A percentile compares a stretch with the other conserved stretches of the same genome.
These are phyloP conservation scores for Allium cepa DNA, from an alignment of 106 monocot species.

Conservation along the genomic window DNA sequence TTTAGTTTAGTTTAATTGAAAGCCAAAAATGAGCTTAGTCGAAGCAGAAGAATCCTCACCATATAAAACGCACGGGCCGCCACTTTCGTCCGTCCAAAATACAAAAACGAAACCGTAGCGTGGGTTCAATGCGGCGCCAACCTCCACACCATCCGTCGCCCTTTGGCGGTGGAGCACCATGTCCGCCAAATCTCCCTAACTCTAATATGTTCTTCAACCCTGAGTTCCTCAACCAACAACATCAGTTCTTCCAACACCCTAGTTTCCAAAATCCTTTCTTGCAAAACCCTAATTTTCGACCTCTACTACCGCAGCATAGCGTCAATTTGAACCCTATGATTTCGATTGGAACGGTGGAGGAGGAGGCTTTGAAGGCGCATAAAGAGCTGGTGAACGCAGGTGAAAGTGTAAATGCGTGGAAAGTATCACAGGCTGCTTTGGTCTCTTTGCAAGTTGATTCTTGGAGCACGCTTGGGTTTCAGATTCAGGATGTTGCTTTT, in stretches of 20 bases:
- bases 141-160: background rate
- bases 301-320: too few relatives aligned
- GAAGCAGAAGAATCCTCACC: too few relatives aligned
- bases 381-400: conserved; percentile 41
- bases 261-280: conserved; percentile 3
- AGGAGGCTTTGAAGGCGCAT: conserved; percentile 48
- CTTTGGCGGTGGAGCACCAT: too few relatives aligned
- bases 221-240: conserved; percentile 1
- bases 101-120: too few relatives aligned
- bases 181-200: too few relatives aligned
- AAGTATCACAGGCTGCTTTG: conserved; percentile 65
- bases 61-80: too few relatives aligned
- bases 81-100: too few relatives aligned
- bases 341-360: conserved; percentile 28
- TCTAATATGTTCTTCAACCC: conserved; percentile 1
- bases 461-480: conserved; percentile 71
- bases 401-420: conserved; percentile 63
- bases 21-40: too few relatives aligned
- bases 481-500: conserved; percentile 56
- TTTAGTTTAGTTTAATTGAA: too few relatives aligned
- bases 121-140: background rate
- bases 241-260: conserved; percentile 14
- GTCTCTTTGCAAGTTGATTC: conserved; percentile 45
- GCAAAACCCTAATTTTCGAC: conserved; percentile 3
- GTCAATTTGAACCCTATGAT: conserved; percentile 1